Evolutionary conservation across 225 moss, liverwort and hornwort species (phyloP).

Genomic region (Climacium dendroides): DNA sequence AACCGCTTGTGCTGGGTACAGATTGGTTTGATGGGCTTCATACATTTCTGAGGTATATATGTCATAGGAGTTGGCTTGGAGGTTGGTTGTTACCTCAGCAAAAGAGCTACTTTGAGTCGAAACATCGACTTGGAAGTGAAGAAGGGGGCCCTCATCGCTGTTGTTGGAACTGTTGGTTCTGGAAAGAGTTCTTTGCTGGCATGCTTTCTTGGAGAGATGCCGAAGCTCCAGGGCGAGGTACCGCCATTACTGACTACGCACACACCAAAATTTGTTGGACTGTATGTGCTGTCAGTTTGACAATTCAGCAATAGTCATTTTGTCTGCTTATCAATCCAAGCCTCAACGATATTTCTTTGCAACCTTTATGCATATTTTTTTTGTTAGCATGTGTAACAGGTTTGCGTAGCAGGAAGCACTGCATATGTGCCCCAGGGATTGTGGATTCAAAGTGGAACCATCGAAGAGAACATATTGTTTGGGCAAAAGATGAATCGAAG

Average conservation of each 20-base stretch:
- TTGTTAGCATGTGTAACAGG: constrained; percentile 13
- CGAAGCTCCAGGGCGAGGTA: constrained; percentile 59
- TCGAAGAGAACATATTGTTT: constrained; percentile 71
- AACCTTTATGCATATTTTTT: not conserved
- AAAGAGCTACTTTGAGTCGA: constrained; percentile 85
- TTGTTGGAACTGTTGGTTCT: constrained; percentile 71
- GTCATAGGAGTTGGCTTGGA: constrained; percentile 99
- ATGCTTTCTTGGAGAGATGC: constrained; percentile 71
- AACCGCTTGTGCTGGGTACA: constrained; percentile 17
- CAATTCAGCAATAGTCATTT: not conserved
- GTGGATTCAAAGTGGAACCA: constrained; percentile 79
- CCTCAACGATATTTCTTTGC: not conserved
- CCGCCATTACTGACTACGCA: not conserved
- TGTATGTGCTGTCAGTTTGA: not conserved
- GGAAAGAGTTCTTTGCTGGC: constrained; percentile 76
- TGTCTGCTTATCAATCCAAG: not conserved
- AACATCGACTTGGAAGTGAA: constrained; percentile 29
- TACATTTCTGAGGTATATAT: constrained; percentile 96
- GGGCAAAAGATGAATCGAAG: constrained; percentile 46
- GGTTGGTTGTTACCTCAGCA: constrained; percentile 97
- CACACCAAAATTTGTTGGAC: not conserved
- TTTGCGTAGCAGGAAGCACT: constrained; percentile 47
- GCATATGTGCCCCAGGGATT: constrained; percentile 72
- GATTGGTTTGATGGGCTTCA: constrained; percentile 99
- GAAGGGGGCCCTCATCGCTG: constrained; percentile 50